Base-by-base conservation (phyloP, 768 basidiomycete species). In the Lactarius psammicola region DNA sequence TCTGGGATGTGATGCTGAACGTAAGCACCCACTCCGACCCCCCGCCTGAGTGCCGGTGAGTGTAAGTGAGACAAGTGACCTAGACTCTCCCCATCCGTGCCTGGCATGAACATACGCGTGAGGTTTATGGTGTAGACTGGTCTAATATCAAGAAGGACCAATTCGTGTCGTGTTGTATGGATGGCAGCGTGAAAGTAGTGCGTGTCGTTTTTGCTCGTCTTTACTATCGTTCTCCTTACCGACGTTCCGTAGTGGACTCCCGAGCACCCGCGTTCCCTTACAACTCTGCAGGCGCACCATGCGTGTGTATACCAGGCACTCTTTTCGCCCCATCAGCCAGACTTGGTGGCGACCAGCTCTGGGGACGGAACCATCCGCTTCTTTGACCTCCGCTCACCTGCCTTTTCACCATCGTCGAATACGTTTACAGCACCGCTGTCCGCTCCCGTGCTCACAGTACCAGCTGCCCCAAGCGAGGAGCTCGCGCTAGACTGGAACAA, bases 41-140 rank as follows among this genome's bases (percentile, higher is more conserved):
- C 51, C 40, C 53, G 23, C 62, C 56, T 59, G 59, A 61, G 60
- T 68, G 58, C 70, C 46, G 64, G 71, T 66, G 71, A 72, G 74
- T 75, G 74, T 68, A 74, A 68, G 75, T 69, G 66, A 69, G 49
- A 59, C 59, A 78, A 75, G 74, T 68, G 51, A 53, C 68, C 8
- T 77, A 98, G 94, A 90, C 94, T 71, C 84, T 89, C 61, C 95
- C 96, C 1, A 89, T 98, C 69, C 86, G 87, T 67, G 86, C 85
- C 57, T 98, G 96, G 95, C 90, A 93, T 71, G 96, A 98, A 76
- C 96, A 98, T 76, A 86, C 88, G 15, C 85, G 88, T 58, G 96
- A 98, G 75, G 93, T 95, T 8, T 95, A 92, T 79, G 90, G 89
- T 13, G 86, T 98, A 6, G 93, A 98, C 75, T 98, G 96, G 95